Percentiles rank a stretch among this genome's conserved stretches.
These are phyloP conservation scores for Anaeramoeba flamelloides DNA, from an alignment of 78 protist species.

Conservation along the genomic window DNA sequence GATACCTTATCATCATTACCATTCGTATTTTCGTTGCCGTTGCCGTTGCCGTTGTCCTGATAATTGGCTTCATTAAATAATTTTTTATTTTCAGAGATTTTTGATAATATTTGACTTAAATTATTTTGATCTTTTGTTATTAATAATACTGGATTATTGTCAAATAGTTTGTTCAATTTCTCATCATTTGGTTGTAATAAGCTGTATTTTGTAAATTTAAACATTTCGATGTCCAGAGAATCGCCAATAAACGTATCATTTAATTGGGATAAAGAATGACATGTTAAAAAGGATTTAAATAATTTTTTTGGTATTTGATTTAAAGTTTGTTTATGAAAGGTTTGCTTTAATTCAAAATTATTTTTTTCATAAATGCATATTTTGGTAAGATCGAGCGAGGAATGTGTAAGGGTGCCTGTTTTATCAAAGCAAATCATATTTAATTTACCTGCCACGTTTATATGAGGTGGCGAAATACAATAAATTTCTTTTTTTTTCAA, in stretches of 20 bases:
- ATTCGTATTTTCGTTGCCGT: neutral
- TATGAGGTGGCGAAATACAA: neutral
- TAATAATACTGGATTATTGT: too few relatives aligned
- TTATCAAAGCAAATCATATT: neutral
- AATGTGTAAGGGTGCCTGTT: neutral
- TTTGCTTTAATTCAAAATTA: neutral
- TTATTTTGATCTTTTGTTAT: neutral
- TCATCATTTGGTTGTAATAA: too few relatives aligned
- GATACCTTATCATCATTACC: neutral
- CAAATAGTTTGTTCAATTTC: too few relatives aligned
- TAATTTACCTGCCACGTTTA: neutral
- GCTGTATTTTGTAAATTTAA: neutral
- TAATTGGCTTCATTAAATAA: slow-evolving; percentile 1
- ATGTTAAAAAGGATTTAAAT: neutral
- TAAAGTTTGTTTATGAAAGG: neutral
- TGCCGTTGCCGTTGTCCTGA: neutral
- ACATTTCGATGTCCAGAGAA: neutral
- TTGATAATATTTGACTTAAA: neutral
- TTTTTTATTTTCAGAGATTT: neutral
- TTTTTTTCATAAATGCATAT: neutral
- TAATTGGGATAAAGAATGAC: neutral
- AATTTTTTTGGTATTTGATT: neutral
- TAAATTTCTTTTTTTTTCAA: neutral
- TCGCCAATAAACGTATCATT: neutral
- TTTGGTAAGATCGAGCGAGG: neutral